Base-by-base conservation (phyloP, 768 basidiomycete species). In the Panaeolus papilionaceus region DNA sequence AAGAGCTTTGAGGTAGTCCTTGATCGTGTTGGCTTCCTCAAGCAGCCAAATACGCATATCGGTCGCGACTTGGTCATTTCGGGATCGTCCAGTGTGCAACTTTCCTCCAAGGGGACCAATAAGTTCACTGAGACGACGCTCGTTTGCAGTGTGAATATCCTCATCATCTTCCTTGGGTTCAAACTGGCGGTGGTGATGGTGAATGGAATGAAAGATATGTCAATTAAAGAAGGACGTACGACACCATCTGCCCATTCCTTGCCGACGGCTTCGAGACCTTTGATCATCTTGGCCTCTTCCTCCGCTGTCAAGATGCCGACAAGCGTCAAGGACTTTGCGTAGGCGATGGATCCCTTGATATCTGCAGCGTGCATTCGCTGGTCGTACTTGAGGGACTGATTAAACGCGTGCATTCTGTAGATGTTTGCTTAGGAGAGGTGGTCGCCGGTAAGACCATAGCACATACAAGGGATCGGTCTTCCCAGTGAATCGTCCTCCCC, bases 141-240 rank as follows among this genome's bases (percentile, higher is more conserved):
- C 98, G 74, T 99, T 99, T 64, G 98, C 98, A 12, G 98, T 99
- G 78, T 99, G 97, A 68, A 99, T 99, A 75, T 99, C 98, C 75
- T 99, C 98, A 73, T 99, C 98, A 72, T 97, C 95, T n/a, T 88
- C 82, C 68, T 91, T 83, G 38, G 89, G 79, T 66, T 81, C 76
- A 75, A 99, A 99, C 92, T 96, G 73, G 14, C 38, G 11, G 26
- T 44, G 37, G 16, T 62, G 38, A 67, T 38, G 69, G 28, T 26
- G 33, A 62, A 39, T 26, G 26, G 6, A 33, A 39, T 40, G 33
- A 63, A 45, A n/a, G 44, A 49, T 44, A 61, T 40, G 33, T 65
- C 38, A 62, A 38, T 40, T 26, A 51, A 63, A 66, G 47, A 45
- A 26, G 63, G n/a, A 78, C 88, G 66, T 73, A 95, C 95, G 74